These are phyloP conservation scores for Suhomyces terraborum DNA, from an alignment of 1,139 yeast genomes.

Conservation along the genomic window DNA sequence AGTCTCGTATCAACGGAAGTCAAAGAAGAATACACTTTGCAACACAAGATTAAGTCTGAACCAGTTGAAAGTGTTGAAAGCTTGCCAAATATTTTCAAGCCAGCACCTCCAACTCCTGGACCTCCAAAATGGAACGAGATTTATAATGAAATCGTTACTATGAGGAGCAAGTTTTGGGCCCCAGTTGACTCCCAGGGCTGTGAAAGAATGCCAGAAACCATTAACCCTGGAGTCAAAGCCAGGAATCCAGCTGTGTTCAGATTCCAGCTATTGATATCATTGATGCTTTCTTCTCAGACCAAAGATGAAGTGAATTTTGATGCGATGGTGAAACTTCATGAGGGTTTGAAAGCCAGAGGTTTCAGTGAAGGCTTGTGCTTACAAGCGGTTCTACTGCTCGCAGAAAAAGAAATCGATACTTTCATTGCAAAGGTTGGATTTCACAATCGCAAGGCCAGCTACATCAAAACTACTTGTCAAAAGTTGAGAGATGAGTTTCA, in stretches of 20 bases:
- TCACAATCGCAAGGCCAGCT: conserved; percentile 75
- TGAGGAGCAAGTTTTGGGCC: conserved; percentile 65
- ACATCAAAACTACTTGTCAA: conserved; percentile 62
- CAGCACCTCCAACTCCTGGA: conserved; percentile 9
- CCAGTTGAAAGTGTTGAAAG: background rate
- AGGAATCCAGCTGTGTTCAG: conserved; percentile 51
- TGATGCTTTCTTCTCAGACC: conserved; percentile 91
- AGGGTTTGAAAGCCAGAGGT: conserved; percentile 37
- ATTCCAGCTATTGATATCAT: conserved; percentile 72
- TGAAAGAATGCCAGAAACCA: conserved; percentile 64
- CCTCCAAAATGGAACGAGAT: conserved; percentile 48
- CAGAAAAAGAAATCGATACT: conserved; percentile 60
- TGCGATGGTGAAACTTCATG: conserved; percentile 67
- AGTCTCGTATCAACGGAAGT: background rate
- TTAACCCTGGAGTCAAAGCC: conserved; percentile 31
- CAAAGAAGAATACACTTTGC: background rate
- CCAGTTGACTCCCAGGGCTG: conserved; percentile 94
- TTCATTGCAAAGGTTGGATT: conserved; percentile 84
- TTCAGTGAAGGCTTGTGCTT: conserved; percentile 35
- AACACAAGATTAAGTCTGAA: background rate
- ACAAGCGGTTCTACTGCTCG: conserved; percentile 41
- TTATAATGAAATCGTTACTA: conserved; percentile 61
- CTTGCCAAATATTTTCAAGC: conserved; percentile 14
- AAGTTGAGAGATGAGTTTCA: conserved; percentile 52
- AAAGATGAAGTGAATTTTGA: conserved; percentile 81